These are phyloP conservation scores for Astrocystis sublimbata DNA, from an alignment of 495 filamentous ascomycete genomes.

Conservation along the genomic window DNA sequence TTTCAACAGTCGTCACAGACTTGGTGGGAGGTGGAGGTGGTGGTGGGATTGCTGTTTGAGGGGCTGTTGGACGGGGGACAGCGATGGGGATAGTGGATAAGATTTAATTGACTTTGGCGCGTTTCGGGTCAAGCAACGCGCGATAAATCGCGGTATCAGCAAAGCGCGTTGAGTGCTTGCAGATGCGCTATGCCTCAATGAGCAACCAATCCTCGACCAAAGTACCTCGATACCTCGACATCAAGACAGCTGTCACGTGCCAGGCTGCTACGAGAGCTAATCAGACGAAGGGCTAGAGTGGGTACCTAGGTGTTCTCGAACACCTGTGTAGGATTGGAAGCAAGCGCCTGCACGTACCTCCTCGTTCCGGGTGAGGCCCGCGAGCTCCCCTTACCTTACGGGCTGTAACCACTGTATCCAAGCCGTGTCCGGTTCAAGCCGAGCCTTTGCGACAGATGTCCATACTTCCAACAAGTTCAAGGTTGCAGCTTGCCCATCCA, in stretches of 20 bases:
- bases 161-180: constrained; percentile 35
- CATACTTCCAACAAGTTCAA: neutral
- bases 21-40: neutral
- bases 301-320: no score
- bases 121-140: constrained; percentile 1
- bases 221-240: no score
- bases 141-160: neutral
- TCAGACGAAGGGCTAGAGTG: no score
- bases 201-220: neutral
- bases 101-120: constrained; percentile 6
- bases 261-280: no score
- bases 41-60: constrained; percentile 16
- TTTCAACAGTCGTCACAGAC: no score
- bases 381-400: no score
- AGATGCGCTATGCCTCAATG: constrained; percentile 13
- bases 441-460: constrained; percentile 8
- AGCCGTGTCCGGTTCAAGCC: neutral
- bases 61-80: constrained; percentile 19
- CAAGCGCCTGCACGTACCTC: no score
- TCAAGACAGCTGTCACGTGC: neutral
- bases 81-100: constrained; percentile 25
- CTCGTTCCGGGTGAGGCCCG: no score
- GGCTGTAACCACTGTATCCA: neutral
- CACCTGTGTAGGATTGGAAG: no score
- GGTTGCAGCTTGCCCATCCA: no score